These are phyloP conservation scores for Amylostereum areolatum DNA, from an alignment of 1,284 basidiomycete species.

Conservation along the genomic window DNA sequence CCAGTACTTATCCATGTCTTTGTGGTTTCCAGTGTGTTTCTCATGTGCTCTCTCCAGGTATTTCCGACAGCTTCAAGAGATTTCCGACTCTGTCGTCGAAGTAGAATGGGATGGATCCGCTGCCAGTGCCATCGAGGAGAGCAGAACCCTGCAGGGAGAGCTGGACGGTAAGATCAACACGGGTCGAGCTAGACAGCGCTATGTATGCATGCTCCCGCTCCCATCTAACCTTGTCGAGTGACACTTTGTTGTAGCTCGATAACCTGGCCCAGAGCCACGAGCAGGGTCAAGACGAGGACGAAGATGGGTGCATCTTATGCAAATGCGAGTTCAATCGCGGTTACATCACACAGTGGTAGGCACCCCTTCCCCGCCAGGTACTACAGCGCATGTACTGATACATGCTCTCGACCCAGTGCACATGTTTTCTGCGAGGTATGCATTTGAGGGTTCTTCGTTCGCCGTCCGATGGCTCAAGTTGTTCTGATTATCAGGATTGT, in stretches of 20 bases:
- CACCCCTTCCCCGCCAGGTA: neutral
- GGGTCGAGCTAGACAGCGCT: constrained; percentile 61
- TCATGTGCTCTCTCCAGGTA: constrained; percentile 42
- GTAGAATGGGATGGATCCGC: constrained; percentile 45
- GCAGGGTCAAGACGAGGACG: constrained; percentile 46
- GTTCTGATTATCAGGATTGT: constrained; percentile 50
- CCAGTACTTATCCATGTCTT: constrained; percentile 24
- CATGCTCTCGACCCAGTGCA: constrained; percentile 36
- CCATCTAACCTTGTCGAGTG: neutral
- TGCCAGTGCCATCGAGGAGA: constrained; percentile 36
- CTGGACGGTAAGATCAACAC: constrained; percentile 55
- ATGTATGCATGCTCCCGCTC: constrained; percentile 27
- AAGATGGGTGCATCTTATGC: constrained; percentile 62
- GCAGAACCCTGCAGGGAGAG: constrained; percentile 31
- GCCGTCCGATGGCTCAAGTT: no score
- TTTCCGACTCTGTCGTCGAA: constrained; percentile 72
- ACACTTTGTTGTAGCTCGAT: constrained; percentile 28
- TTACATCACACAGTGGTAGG: constrained; percentile 69
- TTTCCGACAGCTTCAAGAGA: constrained; percentile 77
- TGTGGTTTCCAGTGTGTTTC: neutral
- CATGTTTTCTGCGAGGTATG: constrained; percentile 72
- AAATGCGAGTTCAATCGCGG: constrained; percentile 62
- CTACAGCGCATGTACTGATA: constrained; percentile 8
- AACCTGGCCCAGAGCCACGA: constrained; percentile 63
- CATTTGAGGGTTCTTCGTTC: no score